These are phyloP conservation scores for Actinomucor elegans DNA, from an alignment of 371 early-diverging fungal species.

Conservation along the genomic window DNA sequence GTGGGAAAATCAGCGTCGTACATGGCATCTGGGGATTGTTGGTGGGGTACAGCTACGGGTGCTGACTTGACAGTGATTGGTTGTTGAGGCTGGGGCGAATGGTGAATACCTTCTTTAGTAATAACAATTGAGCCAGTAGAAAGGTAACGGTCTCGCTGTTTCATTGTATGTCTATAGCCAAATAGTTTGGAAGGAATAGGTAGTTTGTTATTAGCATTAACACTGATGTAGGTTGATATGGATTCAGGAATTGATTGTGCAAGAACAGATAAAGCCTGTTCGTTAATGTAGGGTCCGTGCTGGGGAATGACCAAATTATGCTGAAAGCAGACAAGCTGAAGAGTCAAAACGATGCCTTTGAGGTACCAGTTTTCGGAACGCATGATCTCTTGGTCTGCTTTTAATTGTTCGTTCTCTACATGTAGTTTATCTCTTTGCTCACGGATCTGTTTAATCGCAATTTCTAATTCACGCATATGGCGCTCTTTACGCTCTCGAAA, in stretches of 20 bases:
- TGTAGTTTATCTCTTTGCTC: conserved; percentile 50
- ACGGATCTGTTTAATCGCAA: conserved; percentile 60
- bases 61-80: conserved; percentile 5
- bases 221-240: conserved; percentile 39
- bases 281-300: conserved; percentile 43
- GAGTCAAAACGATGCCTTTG: conserved; percentile 54
- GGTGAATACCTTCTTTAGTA: conserved; percentile 30
- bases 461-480: conserved; percentile 68
- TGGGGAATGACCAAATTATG: conserved; percentile 46
- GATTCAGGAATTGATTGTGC: conserved; percentile 43
- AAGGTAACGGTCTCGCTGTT: conserved; percentile 27
- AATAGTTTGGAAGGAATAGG: conserved; percentile 28
- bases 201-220: conserved; percentile 39
- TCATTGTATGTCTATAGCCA: conserved; percentile 20
- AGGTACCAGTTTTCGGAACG: conserved; percentile 64
- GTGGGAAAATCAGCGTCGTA: conserved; percentile 7
- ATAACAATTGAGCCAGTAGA: conserved; percentile 38
- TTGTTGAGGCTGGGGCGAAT: not conserved
- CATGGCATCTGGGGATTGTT: conserved; percentile 1
- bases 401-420: conserved; percentile 55
- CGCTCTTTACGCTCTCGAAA: conserved; percentile 80
- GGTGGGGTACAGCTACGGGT: not conserved
- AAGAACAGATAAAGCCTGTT: conserved; percentile 31
- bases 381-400: conserved; percentile 51
- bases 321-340: conserved; percentile 51